These are phyloP conservation scores for Carex scoparia DNA, from an alignment of 176 grass and related monocot genomes.

Conservation along the genomic window DNA sequence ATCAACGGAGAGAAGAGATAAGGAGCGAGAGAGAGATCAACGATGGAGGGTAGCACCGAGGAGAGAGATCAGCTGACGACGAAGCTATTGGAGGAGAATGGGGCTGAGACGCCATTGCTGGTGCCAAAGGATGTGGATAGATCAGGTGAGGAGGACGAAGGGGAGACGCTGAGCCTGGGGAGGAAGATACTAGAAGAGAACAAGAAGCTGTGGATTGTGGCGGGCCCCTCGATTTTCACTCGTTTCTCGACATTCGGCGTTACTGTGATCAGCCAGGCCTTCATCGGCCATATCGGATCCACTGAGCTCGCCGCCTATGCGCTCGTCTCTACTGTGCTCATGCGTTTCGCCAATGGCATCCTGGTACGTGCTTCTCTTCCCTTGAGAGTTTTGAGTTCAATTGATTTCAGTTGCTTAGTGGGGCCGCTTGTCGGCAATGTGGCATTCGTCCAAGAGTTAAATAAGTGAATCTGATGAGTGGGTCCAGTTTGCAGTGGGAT, in stretches of 20 bases:
- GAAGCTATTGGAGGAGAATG: constrained; percentile 23
- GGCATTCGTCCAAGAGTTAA: neutral
- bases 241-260: constrained; percentile 81
- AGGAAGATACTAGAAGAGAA: constrained; percentile 53
- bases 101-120: neutral
- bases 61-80: constrained; percentile 25
- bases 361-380: constrained; percentile 31
- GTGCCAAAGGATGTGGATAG: neutral
- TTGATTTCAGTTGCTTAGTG: neutral
- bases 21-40: neutral
- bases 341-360: constrained; percentile 66
- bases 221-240: constrained; percentile 66
- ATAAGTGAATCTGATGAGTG: neutral
- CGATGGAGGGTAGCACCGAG: neutral
- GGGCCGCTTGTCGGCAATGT: neutral
- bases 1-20: neutral
- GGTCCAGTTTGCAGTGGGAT: neutral
- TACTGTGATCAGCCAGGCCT: constrained; percentile 84
- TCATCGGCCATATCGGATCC: constrained; percentile 73
- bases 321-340: constrained; percentile 70
- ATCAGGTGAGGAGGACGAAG: neutral
- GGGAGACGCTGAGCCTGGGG: constrained; percentile 16
- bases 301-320: constrained; percentile 84
- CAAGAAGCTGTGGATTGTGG: constrained; percentile 80
- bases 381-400: neutral